Conservation (phyloP, 1,139 yeast species). For the Tardiomyces blankii region DNA sequence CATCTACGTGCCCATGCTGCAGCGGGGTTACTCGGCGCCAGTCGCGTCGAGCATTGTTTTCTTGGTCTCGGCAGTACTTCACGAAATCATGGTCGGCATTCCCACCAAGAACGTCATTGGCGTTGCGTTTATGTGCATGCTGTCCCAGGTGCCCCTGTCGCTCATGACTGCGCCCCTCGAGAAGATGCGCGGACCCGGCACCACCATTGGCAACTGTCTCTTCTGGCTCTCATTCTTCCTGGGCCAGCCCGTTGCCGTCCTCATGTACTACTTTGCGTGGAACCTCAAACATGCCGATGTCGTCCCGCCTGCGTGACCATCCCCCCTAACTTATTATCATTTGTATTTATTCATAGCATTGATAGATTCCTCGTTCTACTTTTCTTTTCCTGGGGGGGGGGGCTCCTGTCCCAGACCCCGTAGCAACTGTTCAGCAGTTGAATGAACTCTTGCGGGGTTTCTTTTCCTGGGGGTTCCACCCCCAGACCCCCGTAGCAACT, state of each 20-base stretch:
- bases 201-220: slow-evolving; percentile 33
- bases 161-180: slow-evolving; percentile 31
- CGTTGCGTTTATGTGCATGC: slow-evolving; percentile 33
- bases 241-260: slow-evolving; percentile 35
- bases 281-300: slow-evolving; percentile 23
- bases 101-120: slow-evolving; percentile 37
- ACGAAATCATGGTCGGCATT: slow-evolving; percentile 36
- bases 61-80: slow-evolving; percentile 32
- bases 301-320: neutral
- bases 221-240: slow-evolving; percentile 35
- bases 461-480: no score
- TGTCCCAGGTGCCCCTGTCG: slow-evolving; percentile 32
- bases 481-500: no score
- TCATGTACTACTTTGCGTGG: slow-evolving; percentile 36
- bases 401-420: no score
- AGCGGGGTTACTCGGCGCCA: slow-evolving; percentile 22
- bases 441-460: no score
- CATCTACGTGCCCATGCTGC: slow-evolving; percentile 36
- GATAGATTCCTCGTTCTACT: neutral
- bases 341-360: neutral
- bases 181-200: slow-evolving; percentile 27
- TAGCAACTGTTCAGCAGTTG: no score
- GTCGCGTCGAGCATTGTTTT: slow-evolving; percentile 28
- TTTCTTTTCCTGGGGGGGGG: neutral
- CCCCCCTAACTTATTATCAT: neutral